phyloP scores from a whole-genome alignment of 1,139 yeast species.

The Nakaseomyces kungkrabaensis region DNA sequence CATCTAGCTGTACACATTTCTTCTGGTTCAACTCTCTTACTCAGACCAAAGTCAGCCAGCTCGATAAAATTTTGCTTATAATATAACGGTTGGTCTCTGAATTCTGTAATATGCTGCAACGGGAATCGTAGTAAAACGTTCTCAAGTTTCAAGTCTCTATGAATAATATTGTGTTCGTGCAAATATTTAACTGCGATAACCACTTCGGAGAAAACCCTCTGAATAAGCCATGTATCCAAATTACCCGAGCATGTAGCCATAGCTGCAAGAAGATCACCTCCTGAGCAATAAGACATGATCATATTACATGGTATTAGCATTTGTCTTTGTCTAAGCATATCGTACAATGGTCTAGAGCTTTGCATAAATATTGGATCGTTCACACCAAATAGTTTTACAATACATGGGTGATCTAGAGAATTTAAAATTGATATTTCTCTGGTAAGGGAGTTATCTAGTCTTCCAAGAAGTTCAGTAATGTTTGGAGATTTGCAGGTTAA shows the following conservation, averaged over 20 bases:
- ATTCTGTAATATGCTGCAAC: slow-evolving; percentile 28
- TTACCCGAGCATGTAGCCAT: slow-evolving; percentile 33
- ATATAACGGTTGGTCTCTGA: slow-evolving; percentile 13
- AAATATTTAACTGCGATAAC: slow-evolving; percentile 62
- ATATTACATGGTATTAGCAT: slow-evolving; percentile 35
- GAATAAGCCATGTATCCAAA: slow-evolving; percentile 39
- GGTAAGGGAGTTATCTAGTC: slow-evolving; percentile 58
- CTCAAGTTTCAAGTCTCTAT: slow-evolving; percentile 82
- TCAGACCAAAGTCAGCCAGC: slow-evolving; percentile 81
- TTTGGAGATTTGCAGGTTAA: slow-evolving; percentile 10
- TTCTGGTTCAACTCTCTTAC: slow-evolving; percentile 51
- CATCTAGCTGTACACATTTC: slow-evolving; percentile 70
- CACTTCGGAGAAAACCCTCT: slow-evolving; percentile 59
- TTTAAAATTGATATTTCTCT: slow-evolving; percentile 66
- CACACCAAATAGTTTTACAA: slow-evolving; percentile 34
- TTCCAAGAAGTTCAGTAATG: slow-evolving; percentile 33
- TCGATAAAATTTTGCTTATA: slow-evolving; percentile 36
- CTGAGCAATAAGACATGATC: slow-evolving; percentile 66
- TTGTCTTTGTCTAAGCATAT: slow-evolving; percentile 8
- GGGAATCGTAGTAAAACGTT: slow-evolving; percentile 49
- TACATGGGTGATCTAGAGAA: slow-evolving; percentile 35
- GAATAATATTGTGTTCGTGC: slow-evolving; percentile 60
- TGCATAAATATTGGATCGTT: slow-evolving; percentile 23
- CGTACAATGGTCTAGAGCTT: slow-evolving; percentile 21
- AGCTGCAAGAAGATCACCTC: slow-evolving; percentile 74